phyloP scores from a whole-genome alignment of 441 rosid species.

The Populus tomentosa region DNA sequence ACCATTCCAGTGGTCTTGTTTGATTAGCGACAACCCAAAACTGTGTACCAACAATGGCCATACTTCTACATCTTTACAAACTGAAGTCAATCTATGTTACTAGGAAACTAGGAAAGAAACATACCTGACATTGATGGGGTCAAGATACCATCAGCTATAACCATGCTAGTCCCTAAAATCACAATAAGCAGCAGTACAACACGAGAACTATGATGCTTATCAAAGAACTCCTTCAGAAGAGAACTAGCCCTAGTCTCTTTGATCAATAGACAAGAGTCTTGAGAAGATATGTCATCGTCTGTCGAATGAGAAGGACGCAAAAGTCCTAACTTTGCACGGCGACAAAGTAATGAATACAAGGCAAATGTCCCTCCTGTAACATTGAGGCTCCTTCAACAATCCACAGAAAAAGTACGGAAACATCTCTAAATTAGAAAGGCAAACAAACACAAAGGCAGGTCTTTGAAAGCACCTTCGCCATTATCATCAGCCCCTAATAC shows the following conservation, averaged over 20 bases:
- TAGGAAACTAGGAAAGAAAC: background rate
- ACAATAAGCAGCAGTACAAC: slow-evolving; percentile 26
- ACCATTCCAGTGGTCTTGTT: background rate
- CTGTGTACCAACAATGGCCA: background rate
- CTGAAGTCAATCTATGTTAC: background rate
- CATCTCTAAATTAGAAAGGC: background rate
- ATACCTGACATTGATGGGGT: slow-evolving; percentile 41
- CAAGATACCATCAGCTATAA: slow-evolving; percentile 36
- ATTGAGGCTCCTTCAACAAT: background rate
- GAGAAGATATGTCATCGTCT: slow-evolving; percentile 6
- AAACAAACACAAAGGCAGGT: background rate
- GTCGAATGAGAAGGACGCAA: slow-evolving; percentile 1
- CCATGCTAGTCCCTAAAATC: slow-evolving; percentile 37
- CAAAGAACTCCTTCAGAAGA: slow-evolving; percentile 18
- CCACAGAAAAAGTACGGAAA: background rate
- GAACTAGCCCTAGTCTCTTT: slow-evolving; percentile 20
- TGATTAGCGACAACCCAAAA: background rate
- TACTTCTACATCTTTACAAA: background rate
- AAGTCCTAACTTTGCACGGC: slow-evolving; percentile 25
- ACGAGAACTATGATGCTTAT: slow-evolving; percentile 17
- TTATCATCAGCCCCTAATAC: slow-evolving; percentile 35
- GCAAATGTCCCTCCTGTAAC: slow-evolving; percentile 39
- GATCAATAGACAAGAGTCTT: background rate
- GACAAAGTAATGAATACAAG: slow-evolving; percentile 34
- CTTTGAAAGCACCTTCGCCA: slow-evolving; percentile 33